Base-by-base conservation (phyloP, 345 rosid species). In the Iberis pinnata region DNA sequence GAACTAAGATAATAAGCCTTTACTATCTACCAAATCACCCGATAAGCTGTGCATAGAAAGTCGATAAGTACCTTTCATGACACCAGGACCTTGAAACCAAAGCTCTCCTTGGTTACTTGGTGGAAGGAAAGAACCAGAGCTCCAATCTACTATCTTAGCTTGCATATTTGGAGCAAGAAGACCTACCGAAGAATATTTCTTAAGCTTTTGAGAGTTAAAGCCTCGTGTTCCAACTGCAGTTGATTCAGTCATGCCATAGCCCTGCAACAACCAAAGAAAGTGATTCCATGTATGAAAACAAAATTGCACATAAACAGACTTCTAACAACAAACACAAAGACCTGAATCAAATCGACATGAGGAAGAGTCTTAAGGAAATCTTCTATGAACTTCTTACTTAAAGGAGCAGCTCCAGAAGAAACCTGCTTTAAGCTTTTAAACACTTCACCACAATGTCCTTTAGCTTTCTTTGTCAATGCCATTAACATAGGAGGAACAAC, bases 161-260 rank as follows among this genome's bases (percentile, higher is more conserved):
- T 89, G 73, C 58, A 55, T 81, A 51, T 89, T 89, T 59, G 94
- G 89, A 56, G 97, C 95, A 42, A 89, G 53, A 19, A 83, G 79
- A 53, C 94, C 97, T 25, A 81, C 65, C 5, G 97, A 89, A 49
- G 72, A 57, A 63, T 86, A 72, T 44, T 72, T 81, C 20, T 12
- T 35, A 39, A 36, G 53, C 40, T 59, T 39, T 59, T 69, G 31
- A 2, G 77, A 61, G 62, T 86, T 86, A 64, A 78, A 75, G 15
- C 94, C 89, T 2, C 90, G 88, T 46, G 94, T 81, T 43, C 89
- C 95, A 15, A 86, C 88, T 26, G 93, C 94, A 1, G 88, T 77
- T 9, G 88, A 75, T 61, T 89, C 95, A 1, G 97, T 81, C 89
- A 86, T 64, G 22, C 95, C 97, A 73, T 86, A 86, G 22, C 97